Evolutionary conservation across 805 yeast species (phyloP).

Genomic region (Zygosaccharomyces lentus): DNA sequence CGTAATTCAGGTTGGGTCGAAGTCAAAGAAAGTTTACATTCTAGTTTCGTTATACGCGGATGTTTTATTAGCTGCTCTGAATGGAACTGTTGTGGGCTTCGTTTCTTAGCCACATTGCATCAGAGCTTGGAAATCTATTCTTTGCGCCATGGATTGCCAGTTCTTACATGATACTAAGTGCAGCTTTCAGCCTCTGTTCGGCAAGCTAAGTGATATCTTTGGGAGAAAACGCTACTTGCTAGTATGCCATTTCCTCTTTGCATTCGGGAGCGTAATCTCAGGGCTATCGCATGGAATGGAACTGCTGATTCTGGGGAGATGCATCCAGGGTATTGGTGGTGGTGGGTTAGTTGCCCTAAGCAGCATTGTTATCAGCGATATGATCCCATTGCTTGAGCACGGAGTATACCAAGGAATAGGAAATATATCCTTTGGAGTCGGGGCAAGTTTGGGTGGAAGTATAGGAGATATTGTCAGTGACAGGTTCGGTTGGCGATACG

Average conservation of each 20-base stretch:
- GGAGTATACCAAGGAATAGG: constrained; percentile 12
- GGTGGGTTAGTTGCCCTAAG: constrained; percentile 9
- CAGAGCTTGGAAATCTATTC: constrained; percentile 8
- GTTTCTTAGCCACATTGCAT: constrained; percentile 9
- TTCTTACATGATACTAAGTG: constrained; percentile 7
- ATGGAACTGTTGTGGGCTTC: constrained; percentile 11
- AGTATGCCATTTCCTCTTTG: constrained; percentile 8
- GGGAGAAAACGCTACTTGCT: constrained; percentile 8
- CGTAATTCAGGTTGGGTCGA: constrained; percentile 7
- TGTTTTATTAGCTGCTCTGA: constrained; percentile 11
- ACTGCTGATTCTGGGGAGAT: constrained; percentile 5
- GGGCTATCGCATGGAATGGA: constrained; percentile 4
- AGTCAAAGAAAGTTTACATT: constrained; percentile 8
- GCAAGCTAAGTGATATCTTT: constrained; percentile 9
- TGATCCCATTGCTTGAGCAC: constrained; percentile 9
- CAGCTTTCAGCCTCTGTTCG: constrained; percentile 12
- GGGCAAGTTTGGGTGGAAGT: constrained; percentile 10
- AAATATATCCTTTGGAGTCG: constrained; percentile 8
- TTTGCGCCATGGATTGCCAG: constrained; percentile 10
- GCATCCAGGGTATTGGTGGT: constrained; percentile 10
- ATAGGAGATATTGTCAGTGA: constrained; percentile 10
- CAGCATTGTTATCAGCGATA: constrained; percentile 6
- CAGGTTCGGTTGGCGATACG: constrained; percentile 10
- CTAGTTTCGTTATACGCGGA: constrained; percentile 10
- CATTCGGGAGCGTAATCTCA: constrained; percentile 7